Conservation (phyloP, 805 yeast genomes). For the Zygoascus ofunaensis region DNA sequence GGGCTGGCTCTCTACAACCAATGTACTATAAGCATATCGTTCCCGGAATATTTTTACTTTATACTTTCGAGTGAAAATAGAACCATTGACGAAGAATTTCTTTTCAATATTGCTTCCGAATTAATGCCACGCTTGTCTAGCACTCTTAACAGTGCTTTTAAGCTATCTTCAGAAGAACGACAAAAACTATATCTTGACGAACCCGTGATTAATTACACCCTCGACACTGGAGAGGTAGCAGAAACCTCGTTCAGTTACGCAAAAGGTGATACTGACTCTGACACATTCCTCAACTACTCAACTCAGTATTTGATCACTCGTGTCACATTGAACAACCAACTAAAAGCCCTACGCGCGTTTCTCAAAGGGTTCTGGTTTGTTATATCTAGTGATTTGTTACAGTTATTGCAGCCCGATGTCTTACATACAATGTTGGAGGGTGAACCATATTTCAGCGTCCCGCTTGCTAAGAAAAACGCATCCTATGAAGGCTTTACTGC, state of each 20-base stretch:
- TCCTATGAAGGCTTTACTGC: slow-evolving; percentile 34
- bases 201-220: background rate
- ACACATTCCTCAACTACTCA: background rate
- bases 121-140: slow-evolving; percentile 8
- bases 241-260: background rate
- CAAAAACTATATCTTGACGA: background rate
- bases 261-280: background rate
- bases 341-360: slow-evolving; percentile 16
- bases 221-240: background rate
- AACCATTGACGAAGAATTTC: slow-evolving; percentile 3
- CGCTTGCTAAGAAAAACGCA: slow-evolving; percentile 34
- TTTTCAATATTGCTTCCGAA: slow-evolving; percentile 15
- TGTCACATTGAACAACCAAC: slow-evolving; percentile 11
- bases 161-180: background rate
- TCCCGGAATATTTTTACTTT: slow-evolving; percentile 21
- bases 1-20: slow-evolving; percentile 27
- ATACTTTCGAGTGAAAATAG: slow-evolving; percentile 3
- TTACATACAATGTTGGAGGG: slow-evolving; percentile 34
- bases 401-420: slow-evolving; percentile 12
- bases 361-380: slow-evolving; percentile 18
- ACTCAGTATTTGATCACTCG: background rate
- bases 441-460: slow-evolving; percentile 31
- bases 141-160: background rate
- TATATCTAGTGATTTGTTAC: slow-evolving; percentile 11
- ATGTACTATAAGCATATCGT: slow-evolving; percentile 20